A percentile compares a stretch with the other conserved stretches of the same genome.
Conservation (phyloP, 371 early-diverging fungal species). For the Chytridium lagenaria region DNA sequence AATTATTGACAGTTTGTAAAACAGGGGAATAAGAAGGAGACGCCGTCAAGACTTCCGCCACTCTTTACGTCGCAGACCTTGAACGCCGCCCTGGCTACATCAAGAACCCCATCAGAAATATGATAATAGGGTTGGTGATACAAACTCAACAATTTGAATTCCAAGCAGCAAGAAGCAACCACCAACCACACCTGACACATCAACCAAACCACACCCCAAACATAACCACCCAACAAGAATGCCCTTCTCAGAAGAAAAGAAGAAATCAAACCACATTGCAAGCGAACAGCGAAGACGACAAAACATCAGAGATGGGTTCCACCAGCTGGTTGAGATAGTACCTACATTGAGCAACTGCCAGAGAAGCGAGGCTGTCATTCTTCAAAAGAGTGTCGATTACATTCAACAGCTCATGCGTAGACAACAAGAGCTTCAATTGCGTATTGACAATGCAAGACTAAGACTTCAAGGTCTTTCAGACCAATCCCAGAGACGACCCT, state of each 20-base stretch:
- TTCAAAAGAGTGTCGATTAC: conserved; percentile 40
- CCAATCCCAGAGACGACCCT: too few species aligned
- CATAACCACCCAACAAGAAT: too few species aligned
- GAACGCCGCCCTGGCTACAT: not conserved
- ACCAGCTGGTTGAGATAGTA: conserved; percentile 78
- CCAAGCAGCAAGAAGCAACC: too few species aligned
- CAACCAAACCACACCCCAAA: too few species aligned
- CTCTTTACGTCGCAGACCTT: not conserved
- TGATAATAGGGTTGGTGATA: not conserved
- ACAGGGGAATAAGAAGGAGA: not conserved
- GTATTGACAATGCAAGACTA: conserved; percentile 21
- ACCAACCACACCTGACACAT: too few species aligned
- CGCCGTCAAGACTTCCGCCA: conserved; percentile 11
- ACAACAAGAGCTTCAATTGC: conserved; percentile 28
- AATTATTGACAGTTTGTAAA: too few species aligned
- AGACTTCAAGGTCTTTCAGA: conserved; percentile 2
- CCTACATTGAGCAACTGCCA: conserved; percentile 64
- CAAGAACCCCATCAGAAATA: not conserved
- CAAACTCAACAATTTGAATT: too few species aligned
- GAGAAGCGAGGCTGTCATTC: conserved; percentile 35
- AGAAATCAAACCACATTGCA: conserved; percentile 92
- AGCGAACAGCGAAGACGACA: conserved; percentile 89
- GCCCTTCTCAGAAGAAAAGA: conserved; percentile 89
- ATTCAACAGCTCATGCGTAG: conserved; percentile 31
- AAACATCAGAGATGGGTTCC: conserved; percentile 84